Percentiles rank a stretch among this genome's conserved stretches.
These are phyloP conservation scores for Heterobasidion annosum DNA, from an alignment of 1,284 basidiomycete species.

Conservation along the genomic window DNA sequence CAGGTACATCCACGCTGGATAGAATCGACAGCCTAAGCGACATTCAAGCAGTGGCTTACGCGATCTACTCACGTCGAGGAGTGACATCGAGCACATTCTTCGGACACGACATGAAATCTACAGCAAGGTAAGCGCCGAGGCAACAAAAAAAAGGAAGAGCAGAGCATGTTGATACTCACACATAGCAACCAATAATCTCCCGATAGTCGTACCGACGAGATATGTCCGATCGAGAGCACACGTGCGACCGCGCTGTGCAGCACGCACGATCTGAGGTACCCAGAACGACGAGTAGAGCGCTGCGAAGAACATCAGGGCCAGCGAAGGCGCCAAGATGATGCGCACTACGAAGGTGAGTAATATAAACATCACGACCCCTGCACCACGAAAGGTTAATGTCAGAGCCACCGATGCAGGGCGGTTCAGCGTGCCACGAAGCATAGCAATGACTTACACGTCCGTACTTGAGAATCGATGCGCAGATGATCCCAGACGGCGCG, in stretches of 20 bases:
- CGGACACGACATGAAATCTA: constrained; percentile 78
- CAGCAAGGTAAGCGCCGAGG: background rate
- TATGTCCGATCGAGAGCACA: constrained; percentile 67
- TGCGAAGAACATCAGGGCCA: constrained; percentile 66
- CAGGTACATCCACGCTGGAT: constrained; percentile 56
- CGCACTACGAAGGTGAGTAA: constrained; percentile 65
- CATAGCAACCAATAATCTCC: constrained; percentile 61
- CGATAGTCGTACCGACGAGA: constrained; percentile 69
- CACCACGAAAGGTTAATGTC: background rate
- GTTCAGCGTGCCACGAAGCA: background rate
- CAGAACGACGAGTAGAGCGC: constrained; percentile 71
- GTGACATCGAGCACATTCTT: constrained; percentile 80
- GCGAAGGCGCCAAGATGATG: constrained; percentile 61
- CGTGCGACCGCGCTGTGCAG: constrained; percentile 58
- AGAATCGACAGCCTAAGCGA: background rate
- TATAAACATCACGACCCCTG: constrained; percentile 61
- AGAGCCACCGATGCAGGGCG: background rate
- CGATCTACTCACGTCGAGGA: constrained; percentile 42
- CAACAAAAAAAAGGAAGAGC: background rate
- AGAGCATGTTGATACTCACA: constrained; percentile 42
- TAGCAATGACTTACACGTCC: constrained; percentile 43
- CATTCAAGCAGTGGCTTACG: background rate
- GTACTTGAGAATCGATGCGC: constrained; percentile 61
- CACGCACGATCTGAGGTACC: constrained; percentile 79
- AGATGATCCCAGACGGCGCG: constrained; percentile 47